phyloP scores from a whole-genome alignment of 352 stramenopile species.

The Pythium monospermum region DNA sequence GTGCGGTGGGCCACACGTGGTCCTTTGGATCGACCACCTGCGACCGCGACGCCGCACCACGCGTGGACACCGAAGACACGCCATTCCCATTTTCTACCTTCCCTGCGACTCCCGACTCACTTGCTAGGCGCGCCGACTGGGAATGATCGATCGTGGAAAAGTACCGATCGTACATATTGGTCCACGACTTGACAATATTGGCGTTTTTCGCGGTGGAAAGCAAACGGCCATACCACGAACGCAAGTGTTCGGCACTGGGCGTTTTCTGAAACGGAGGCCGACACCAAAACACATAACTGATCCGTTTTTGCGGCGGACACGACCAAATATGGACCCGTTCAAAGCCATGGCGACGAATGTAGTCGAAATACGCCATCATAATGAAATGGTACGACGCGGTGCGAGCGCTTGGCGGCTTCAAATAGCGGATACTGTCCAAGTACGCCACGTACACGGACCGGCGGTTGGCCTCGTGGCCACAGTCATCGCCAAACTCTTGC shows the following conservation, averaged over 20 bases:
- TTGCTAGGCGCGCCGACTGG: too few relatives aligned
- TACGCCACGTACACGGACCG: constrained; percentile 82
- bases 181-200: constrained; percentile 64
- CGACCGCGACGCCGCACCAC: constrained; percentile 48
- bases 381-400: constrained; percentile 95
- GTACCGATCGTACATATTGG: constrained; percentile 68
- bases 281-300: constrained; percentile 98
- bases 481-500: constrained; percentile 78
- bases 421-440: constrained; percentile 81
- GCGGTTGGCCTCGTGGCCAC: constrained; percentile 67
- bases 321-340: constrained; percentile 96
- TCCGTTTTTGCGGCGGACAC: constrained; percentile 90
- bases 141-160: constrained; percentile 21
- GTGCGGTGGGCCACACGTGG: constrained; percentile 48
- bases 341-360: constrained; percentile 91
- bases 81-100: not conserved
- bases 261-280: constrained; percentile 94
- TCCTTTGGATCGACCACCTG: constrained; percentile 86
- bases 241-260: constrained; percentile 90
- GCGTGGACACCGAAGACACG: constrained; percentile 29
- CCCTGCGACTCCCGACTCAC: too few relatives aligned
- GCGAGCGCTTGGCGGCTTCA: constrained; percentile 67
- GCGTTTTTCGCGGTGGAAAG: constrained; percentile 59
- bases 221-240: constrained; percentile 91
- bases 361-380: constrained; percentile 94